Percentiles rank a stretch among this genome's conserved stretches.
Evolutionary conservation across 2,329 filamentous ascomycete species (phyloP).

Genomic region (Stylonectria norvegica): DNA sequence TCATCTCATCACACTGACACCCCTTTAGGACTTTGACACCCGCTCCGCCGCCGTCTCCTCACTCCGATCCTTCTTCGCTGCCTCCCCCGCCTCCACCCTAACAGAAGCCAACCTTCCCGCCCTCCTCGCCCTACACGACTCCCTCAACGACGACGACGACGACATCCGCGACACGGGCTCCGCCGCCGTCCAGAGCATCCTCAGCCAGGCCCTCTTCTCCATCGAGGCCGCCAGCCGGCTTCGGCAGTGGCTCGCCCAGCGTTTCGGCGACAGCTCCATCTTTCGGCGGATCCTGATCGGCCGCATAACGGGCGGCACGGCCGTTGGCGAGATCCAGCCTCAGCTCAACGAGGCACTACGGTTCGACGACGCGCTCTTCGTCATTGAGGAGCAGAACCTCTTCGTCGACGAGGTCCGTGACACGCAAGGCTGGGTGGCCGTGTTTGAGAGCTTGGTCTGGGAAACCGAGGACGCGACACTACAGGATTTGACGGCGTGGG

Average conservation of each 20-base stretch:
- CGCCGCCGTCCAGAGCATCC: conserved; percentile 43
- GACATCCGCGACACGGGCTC: conserved; percentile 71
- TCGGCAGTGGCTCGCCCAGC: conserved; percentile 39
- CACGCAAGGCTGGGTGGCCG: conserved; percentile 61
- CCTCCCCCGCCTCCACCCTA: conserved; percentile 17
- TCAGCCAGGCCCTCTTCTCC: conserved; percentile 44
- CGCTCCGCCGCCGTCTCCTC: conserved; percentile 58
- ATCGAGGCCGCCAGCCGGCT: conserved; percentile 47
- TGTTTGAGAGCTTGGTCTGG: conserved; percentile 37
- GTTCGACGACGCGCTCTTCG: conserved; percentile 71
- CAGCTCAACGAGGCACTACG: conserved; percentile 46
- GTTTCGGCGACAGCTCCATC: conserved; percentile 32
- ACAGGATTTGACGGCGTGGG: conserved; percentile 44
- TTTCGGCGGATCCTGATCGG: conserved; percentile 41
- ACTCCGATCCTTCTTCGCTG: conserved; percentile 48
- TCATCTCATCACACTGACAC: conserved; percentile 7
- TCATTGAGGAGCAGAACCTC: conserved; percentile 89
- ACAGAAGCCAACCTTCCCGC: conserved; percentile 47
- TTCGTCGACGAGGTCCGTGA: conserved; percentile 82
- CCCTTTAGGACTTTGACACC: conserved; percentile 57
- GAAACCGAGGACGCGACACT: conserved; percentile 21
- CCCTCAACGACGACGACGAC: conserved; percentile 86
- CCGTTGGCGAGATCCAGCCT: conserved; percentile 33
- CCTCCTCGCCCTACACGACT: conserved; percentile 67
- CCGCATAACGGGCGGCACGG: conserved; percentile 37